Base-by-base conservation (phyloP, 139 green algal species). In the Spirogloea muscicola region DNA sequence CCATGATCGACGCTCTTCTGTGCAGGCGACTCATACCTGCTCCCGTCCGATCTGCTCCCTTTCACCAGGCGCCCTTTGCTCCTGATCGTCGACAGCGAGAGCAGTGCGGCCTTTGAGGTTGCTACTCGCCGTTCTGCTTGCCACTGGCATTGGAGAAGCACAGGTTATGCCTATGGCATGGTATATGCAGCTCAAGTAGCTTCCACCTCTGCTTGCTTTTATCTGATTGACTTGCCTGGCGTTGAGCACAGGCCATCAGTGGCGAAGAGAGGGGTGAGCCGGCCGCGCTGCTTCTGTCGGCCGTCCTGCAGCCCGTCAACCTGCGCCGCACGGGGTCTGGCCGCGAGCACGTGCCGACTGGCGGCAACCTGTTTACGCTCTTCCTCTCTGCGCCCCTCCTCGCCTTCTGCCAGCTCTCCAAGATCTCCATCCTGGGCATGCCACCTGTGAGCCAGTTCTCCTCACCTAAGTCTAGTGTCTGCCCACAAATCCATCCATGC, bases 21-120 rank as follows among this genome's bases (percentile, higher is more conserved):
- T n/a, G n/a, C n/a, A 64, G 55, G 39, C 16, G 55, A 74, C 49
- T 39, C 6, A 25, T 77, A 33, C 27, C 59, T 91, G n/a, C 37
- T 68, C 27, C 81, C 86, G 1, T 67, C 81, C 52, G 87, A 91
- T 60, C 65, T 91, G 44, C 49, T 90, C 49, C 77, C 79, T 38
- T 61, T 84, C 42, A 88, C 82, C 3, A 79, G 84, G 33, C 66
- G 82, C 27, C 85, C 69, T 33, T 60, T 90, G 44, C 72, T 91
- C 58, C 76, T 91, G 49, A 81, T 91, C 3, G 62, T 89, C 16
- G 86, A 91, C 72, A 77, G 58, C 9, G 79, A 90, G 59, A 77
- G 31, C 18, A 77, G 68, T 38, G n/a, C 27, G 21, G 68, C 68
- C 58, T 77, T 77, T 29, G 21, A 77, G 68, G 64, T 60, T n/a